Conservation (phyloP, 345 rosid genomes). For the Clarkia xantiana region DNA sequence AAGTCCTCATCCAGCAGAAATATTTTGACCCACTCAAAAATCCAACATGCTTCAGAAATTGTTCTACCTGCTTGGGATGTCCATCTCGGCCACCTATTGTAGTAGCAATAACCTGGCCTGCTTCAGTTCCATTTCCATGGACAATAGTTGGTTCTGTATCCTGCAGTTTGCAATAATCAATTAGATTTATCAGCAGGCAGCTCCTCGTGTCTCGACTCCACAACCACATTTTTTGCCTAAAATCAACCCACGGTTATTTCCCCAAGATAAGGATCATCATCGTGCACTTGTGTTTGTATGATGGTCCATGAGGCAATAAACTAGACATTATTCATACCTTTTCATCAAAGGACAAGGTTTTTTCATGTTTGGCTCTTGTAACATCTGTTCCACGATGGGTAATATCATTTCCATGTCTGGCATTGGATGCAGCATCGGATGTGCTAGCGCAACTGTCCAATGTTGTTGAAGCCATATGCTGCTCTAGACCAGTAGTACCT, state of each 20-base stretch:
- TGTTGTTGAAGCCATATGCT: conserved; percentile 42
- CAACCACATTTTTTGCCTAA: too few relatives aligned
- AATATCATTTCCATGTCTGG: conserved; percentile 28
- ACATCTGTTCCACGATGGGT: conserved; percentile 51
- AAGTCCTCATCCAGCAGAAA: conserved; percentile 1
- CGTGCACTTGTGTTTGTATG: not conserved
- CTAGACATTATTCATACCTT: conserved; percentile 24
- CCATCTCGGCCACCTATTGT: conserved; percentile 78
- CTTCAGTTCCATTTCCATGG: conserved; percentile 66
- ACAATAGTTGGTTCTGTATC: conserved; percentile 53
- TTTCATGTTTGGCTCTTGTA: conserved; percentile 51
- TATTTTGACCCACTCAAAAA: not conserved
- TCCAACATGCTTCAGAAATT: not conserved
- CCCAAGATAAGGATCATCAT: not conserved
- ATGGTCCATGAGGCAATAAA: not conserved
- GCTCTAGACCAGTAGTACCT: conserved; percentile 31
- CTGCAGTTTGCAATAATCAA: conserved; percentile 18
- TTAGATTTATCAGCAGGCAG: not conserved
- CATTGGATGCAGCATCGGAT: conserved; percentile 22
- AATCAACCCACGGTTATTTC: not conserved
- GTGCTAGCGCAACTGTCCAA: conserved; percentile 38
- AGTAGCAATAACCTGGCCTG: conserved; percentile 78
- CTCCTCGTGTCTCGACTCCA: not conserved
- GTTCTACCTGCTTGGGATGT: conserved; percentile 79
- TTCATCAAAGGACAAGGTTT: conserved; percentile 29